Evolutionary conservation across 345 rosid genomes (phyloP), one percentile per base, ranked within the genome.

Genomic region (Cardiospermum halicacabum): DNA sequence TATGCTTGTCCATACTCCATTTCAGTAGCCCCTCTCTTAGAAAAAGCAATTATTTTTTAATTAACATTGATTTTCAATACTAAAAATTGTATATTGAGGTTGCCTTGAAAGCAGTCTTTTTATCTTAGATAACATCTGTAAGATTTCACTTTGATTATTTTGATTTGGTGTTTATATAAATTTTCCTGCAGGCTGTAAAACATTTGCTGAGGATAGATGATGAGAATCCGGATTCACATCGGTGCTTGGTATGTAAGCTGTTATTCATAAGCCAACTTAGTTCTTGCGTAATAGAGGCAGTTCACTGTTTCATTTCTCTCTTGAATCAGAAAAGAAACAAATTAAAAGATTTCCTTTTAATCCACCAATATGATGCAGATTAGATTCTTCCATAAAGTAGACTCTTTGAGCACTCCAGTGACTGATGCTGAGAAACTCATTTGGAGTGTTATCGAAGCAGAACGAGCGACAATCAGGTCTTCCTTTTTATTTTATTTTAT

Each of bases 391-490:
- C 88, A 87, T 68, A 80, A 74, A 77, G 87, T 81, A 66, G 84
- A 67, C 55, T 79, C 86, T 12, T 72, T 82, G 82, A 68, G 73
- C 78, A 61, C 87, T 73, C 89, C 99, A 24, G 84, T 70, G 6
- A 80, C 88, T 26, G 87, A 80, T 56, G 59, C 91, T 26, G 94
- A 83, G 77, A 91, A 91, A 72, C 93, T 95, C 65, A 77, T 93
- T 65, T 84, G 92, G 90, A 84, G 83, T 74, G 96, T 95, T 61
- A 69, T 95, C 65, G 93, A 89, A 76, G 96, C 90, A 7, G 99
- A 95, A 80, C 90, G 96, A 43, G 84, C 88, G 48, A 73, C 83
- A 62, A 82, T 95, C 75, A 87, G 96, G 99, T 95, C n/a, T n/a
- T n/a, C n/a, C n/a, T n/a, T n/a, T n/a, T n/a, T n/a, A n/a, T n/a